These are phyloP conservation scores for Musa acuminata DNA, from an alignment of 176 grass and related monocot genomes.

Conservation along the genomic window DNA sequence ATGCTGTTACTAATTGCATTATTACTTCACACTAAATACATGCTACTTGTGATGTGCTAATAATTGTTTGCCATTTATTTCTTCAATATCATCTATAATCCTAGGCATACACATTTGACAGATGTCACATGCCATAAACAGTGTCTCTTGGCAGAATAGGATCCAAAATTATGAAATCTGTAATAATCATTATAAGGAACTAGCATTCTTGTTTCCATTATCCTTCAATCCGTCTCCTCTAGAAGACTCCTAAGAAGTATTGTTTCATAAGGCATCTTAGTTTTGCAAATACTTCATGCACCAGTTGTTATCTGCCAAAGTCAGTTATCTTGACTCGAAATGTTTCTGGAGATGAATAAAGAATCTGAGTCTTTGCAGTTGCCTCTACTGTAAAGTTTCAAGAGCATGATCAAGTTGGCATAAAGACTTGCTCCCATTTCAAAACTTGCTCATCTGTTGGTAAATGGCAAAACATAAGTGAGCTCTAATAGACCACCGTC, in stretches of 20 bases:
- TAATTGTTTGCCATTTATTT: neutral
- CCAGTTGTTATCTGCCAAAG: no score
- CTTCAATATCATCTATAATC: neutral
- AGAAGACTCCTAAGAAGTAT: neutral
- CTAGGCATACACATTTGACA: neutral
- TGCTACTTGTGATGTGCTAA: neutral
- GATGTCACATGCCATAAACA: neutral
- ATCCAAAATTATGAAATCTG: neutral
- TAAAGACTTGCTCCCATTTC: no score
- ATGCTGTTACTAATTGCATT: neutral
- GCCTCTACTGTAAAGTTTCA: no score
- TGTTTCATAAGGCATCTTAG: no score
- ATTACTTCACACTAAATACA: neutral
- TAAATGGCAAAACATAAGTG: no score
- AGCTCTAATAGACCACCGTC: no score
- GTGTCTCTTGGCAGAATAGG: neutral
- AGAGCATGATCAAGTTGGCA: no score
- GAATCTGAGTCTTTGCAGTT: no score
- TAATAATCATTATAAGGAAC: constrained; percentile 1
- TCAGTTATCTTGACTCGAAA: no score
- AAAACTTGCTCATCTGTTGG: no score
- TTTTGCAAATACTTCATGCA: no score
- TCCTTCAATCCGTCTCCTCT: neutral
- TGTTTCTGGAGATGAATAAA: no score
- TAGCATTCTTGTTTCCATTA: neutral